phyloP scores from a whole-genome alignment of 441 rosid genomes.

The Gossypium armourianum region DNA sequence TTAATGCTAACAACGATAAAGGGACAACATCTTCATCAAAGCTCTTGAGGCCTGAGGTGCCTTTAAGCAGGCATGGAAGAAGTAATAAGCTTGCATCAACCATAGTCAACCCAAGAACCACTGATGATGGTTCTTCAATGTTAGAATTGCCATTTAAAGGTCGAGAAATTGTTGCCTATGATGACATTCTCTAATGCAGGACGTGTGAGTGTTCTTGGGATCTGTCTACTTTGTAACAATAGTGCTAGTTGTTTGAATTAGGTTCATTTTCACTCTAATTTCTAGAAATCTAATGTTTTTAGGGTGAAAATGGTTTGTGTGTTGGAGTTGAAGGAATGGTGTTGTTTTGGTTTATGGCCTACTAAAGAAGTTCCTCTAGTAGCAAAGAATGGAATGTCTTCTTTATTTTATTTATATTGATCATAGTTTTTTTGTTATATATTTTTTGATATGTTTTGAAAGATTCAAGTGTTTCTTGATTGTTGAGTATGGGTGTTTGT shows the following conservation, averaged over 20 bases:
- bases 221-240: not conserved
- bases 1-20: conserved; percentile 27
- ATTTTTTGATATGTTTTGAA: not conserved
- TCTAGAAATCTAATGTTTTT: not conserved
- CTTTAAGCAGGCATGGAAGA: conserved; percentile 66
- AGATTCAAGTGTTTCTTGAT: not conserved
- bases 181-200: conserved; percentile 46
- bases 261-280: not conserved
- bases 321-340: not conserved
- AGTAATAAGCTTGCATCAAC: conserved; percentile 63
- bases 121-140: conserved; percentile 16
- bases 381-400: not conserved
- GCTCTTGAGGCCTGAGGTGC: conserved; percentile 54
- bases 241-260: not conserved
- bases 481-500: not conserved
- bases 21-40: conserved; percentile 41
- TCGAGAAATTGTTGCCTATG: conserved; percentile 64
- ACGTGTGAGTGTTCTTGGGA: not conserved
- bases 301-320: not conserved
- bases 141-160: conserved; percentile 37
- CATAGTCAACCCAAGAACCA: conserved; percentile 47
- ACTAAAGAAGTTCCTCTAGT: not conserved
- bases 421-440: not conserved
- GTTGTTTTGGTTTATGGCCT: not conserved
- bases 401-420: not conserved